These are phyloP conservation scores for Termitomyces heimii DNA, from an alignment of 768 basidiomycete genomes.

Conservation along the genomic window DNA sequence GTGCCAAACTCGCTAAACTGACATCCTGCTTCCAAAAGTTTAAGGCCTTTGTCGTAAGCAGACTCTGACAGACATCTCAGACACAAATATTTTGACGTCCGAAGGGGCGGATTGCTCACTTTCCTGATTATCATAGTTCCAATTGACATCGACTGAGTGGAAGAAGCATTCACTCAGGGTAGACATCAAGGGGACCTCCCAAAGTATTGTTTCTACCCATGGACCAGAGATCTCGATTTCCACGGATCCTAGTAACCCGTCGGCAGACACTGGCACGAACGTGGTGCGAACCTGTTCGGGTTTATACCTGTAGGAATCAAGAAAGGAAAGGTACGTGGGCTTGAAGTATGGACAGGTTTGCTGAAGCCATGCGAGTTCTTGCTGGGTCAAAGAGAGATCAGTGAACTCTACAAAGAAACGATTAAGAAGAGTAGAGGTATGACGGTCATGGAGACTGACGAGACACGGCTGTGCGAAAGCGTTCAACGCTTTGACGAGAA, in stretches of 20 bases:
- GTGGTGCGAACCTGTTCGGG: conserved; percentile 64
- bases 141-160: conserved; percentile 64
- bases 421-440: neutral
- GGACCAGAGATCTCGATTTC: conserved; percentile 69
- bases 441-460: conserved; percentile 32
- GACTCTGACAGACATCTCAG: conserved; percentile 36
- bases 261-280: conserved; percentile 54
- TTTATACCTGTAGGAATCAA: conserved; percentile 63
- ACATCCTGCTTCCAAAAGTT: conserved; percentile 60
- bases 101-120: conserved; percentile 34
- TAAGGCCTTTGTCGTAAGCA: conserved; percentile 67
- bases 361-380: conserved; percentile 66
- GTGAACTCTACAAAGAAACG: conserved; percentile 49
- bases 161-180: conserved; percentile 90
- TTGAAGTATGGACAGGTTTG: conserved; percentile 71
- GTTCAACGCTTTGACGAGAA: conserved; percentile 57
- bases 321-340: conserved; percentile 68
- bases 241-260: conserved; percentile 50
- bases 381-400: conserved; percentile 47
- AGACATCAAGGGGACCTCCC: conserved; percentile 96
- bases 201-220: conserved; percentile 85
- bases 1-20: conserved; percentile 85
- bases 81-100: neutral
- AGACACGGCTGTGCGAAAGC: conserved; percentile 47
- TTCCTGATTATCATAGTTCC: conserved; percentile 79